Conservation (phyloP, 768 basidiomycete genomes). For the Tremella mesenterica region DNA sequence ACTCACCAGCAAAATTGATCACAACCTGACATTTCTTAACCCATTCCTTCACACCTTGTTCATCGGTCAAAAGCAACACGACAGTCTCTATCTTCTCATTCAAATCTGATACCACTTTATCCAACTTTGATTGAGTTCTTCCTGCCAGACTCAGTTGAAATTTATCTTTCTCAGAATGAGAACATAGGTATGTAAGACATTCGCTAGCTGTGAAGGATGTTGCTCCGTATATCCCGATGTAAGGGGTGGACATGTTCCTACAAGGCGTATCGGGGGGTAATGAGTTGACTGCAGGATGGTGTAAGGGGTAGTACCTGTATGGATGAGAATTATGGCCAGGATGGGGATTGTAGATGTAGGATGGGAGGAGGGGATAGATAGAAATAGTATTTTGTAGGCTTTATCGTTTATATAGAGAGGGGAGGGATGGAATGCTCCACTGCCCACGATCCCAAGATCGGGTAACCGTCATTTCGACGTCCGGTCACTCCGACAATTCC, state of each 20-base stretch:
- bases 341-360: too few species aligned
- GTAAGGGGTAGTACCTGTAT: too few species aligned
- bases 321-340: too few species aligned
- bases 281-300: neutral
- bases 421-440: too few species aligned
- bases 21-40: conserved; percentile 29
- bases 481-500: too few species aligned
- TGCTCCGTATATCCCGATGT: conserved; percentile 38
- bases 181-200: conserved; percentile 58
- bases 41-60: conserved; percentile 21
- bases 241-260: too few species aligned
- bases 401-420: too few species aligned
- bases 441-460: too few species aligned
- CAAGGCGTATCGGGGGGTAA: neutral
- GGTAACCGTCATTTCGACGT: too few species aligned
- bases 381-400: too few species aligned
- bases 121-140: conserved; percentile 58
- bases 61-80: conserved; percentile 21
- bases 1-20: conserved; percentile 41
- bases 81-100: conserved; percentile 15
- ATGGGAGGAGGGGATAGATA: too few species aligned
- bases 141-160: conserved; percentile 67
- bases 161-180: conserved; percentile 53
- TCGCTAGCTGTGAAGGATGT: conserved; percentile 55
- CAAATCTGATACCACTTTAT: conserved; percentile 44